Evolutionary conservation across 2,329 filamentous ascomycete species (phyloP).

Genomic region (Curvularia lunata): DNA sequence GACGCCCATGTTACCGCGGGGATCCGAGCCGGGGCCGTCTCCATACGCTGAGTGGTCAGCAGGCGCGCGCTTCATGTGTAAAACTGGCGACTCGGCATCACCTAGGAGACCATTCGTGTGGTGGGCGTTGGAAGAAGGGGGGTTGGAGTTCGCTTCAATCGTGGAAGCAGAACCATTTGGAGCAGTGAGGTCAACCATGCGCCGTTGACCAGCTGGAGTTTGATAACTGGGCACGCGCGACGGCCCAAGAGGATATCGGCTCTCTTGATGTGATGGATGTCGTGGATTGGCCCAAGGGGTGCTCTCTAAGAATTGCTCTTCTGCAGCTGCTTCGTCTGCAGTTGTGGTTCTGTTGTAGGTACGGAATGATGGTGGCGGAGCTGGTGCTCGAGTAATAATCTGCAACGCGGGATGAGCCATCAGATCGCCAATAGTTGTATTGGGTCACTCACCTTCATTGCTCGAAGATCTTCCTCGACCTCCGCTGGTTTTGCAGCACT

Average conservation of each 20-base stretch:
- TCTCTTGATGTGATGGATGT: slow-evolving; percentile 49
- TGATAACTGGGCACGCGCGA: slow-evolving; percentile 43
- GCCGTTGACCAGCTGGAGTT: slow-evolving; percentile 47
- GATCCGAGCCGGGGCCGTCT: slow-evolving; percentile 37
- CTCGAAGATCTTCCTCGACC: slow-evolving; percentile 83
- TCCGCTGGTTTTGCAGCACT: slow-evolving; percentile 73
- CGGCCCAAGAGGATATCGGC: slow-evolving; percentile 40
- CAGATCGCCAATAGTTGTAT: slow-evolving; percentile 16
- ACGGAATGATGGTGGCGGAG: slow-evolving; percentile 41
- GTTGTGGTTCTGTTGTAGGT: slow-evolving; percentile 46
- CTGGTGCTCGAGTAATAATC: slow-evolving; percentile 44
- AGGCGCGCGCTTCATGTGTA: slow-evolving; percentile 48
- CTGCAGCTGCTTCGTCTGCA: slow-evolving; percentile 66
- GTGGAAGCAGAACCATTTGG: slow-evolving; percentile 50
- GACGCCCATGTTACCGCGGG: slow-evolving; percentile 33
- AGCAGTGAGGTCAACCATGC: slow-evolving; percentile 43
- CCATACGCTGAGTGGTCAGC: slow-evolving; percentile 34
- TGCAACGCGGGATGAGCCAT: slow-evolving; percentile 36
- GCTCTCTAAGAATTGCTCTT: slow-evolving; percentile 86
- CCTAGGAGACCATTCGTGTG: slow-evolving; percentile 35
- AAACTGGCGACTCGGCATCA: slow-evolving; percentile 47
- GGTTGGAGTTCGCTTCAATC: slow-evolving; percentile 49
- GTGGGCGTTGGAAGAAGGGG: slow-evolving; percentile 43
- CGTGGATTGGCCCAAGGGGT: slow-evolving; percentile 94
- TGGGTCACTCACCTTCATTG: slow-evolving; percentile 76